A percentile compares a stretch with the other conserved stretches of the same genome.
phyloP scores from a whole-genome alignment of 2,329 filamentous ascomycete genomes.

The Neocatenulostroma microsporum region DNA sequence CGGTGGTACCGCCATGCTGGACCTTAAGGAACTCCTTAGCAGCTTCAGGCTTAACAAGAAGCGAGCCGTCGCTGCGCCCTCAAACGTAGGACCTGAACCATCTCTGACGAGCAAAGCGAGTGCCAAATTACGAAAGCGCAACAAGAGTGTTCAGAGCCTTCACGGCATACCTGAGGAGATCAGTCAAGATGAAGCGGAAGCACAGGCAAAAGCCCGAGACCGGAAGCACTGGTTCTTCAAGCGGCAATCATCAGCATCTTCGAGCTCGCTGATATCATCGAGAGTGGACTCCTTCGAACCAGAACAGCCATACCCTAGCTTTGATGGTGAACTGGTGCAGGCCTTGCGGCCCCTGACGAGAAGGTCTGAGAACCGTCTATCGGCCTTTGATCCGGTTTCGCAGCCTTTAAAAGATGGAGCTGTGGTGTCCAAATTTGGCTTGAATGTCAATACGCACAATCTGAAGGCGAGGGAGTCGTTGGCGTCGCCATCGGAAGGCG shows the following conservation, averaged over 20 bases:
- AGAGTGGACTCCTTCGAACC: conserved; percentile 1
- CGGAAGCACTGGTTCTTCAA: background rate
- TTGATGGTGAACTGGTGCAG: conserved; percentile 1
- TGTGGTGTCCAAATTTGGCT: conserved; percentile 1
- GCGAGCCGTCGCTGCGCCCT: background rate
- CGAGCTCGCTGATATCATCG: background rate
- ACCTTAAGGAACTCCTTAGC: conserved; percentile 4
- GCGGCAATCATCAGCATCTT: background rate
- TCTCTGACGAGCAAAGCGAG: conserved; percentile 3
- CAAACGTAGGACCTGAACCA: background rate
- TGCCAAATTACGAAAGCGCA: conserved; percentile 3
- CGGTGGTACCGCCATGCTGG: background rate
- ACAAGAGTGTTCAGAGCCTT: background rate
- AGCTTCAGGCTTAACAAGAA: conserved; percentile 2
- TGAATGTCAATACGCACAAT: background rate
- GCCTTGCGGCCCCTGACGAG: background rate
- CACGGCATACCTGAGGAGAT: background rate
- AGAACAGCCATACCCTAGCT: background rate
- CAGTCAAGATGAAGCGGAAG: background rate
- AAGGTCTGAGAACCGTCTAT: background rate
- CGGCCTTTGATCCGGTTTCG: background rate
- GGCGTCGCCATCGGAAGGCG: too few species aligned
- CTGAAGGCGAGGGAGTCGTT: background rate
- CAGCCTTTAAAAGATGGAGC: background rate
- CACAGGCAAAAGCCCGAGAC: background rate